Percentiles rank a stretch among this genome's conserved stretches.
phyloP scores from a whole-genome alignment of 805 yeast species.

The Crinitomyces ghanaensis region DNA sequence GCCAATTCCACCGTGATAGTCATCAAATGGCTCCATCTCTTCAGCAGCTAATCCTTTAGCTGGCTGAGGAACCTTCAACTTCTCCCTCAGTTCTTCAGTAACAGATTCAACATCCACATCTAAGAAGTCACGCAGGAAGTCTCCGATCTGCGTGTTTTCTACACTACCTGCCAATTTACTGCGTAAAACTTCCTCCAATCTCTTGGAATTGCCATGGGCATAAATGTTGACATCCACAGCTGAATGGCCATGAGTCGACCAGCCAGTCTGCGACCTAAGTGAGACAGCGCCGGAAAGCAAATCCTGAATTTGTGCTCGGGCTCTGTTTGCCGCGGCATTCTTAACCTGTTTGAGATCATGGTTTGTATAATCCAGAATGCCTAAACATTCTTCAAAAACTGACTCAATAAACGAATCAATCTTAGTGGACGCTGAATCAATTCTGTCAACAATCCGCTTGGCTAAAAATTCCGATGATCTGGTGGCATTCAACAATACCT shows the following conservation, averaged over 20 bases:
- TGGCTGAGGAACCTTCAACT: conserved; percentile 7
- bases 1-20: conserved; percentile 2
- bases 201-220: conserved; percentile 51
- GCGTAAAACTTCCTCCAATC: conserved; percentile 12
- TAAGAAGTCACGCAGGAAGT: conserved; percentile 48
- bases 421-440: too few relatives aligned
- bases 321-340: conserved; percentile 28
- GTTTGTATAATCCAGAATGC: conserved; percentile 44
- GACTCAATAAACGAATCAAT: conserved; percentile 37
- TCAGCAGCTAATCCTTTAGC: conserved; percentile 1
- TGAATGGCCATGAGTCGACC: conserved; percentile 94
- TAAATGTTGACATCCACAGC: conserved; percentile 89
- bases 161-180: conserved; percentile 60
- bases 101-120: conserved; percentile 23
- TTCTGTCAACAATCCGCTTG: conserved; percentile 36
- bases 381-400: conserved; percentile 53
- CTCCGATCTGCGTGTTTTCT: conserved; percentile 80
- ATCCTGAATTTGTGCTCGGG: conserved; percentile 29
- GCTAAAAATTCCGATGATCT: conserved; percentile 70
- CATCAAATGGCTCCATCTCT: conserved; percentile 2
- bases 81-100: conserved; percentile 19
- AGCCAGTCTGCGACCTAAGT: conserved; percentile 79
- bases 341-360: conserved; percentile 39
- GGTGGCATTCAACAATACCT: conserved; percentile 52
- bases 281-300: conserved; percentile 62